phyloP scores from a whole-genome alignment of 306 rosid species.

The Cicer cuneatum region DNA sequence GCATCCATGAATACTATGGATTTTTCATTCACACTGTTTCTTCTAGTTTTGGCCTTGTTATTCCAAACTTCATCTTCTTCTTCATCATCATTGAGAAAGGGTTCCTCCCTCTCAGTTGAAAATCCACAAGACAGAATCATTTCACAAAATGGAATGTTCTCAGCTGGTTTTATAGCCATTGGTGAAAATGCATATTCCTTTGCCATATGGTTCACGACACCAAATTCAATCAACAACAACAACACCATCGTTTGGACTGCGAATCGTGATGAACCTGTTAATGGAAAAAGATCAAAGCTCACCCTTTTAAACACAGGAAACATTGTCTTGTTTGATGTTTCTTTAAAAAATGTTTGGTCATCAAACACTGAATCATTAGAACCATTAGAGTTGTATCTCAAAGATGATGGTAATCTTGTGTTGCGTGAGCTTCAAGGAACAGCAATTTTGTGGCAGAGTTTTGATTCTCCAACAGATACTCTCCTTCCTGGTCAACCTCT shows the following conservation, averaged over 20 bases:
- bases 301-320: conserved; percentile 40
- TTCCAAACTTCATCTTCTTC: conserved; percentile 13
- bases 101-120: conserved; percentile 41
- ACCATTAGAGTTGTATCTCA: conserved; percentile 18
- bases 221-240: not conserved
- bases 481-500: conserved; percentile 53
- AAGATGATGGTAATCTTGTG: conserved; percentile 53
- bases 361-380: conserved; percentile 33
- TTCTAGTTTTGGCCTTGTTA: not conserved
- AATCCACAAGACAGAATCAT: conserved; percentile 21
- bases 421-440: conserved; percentile 2
- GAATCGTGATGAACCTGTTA: conserved; percentile 53
- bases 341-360: conserved; percentile 34
- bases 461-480: conserved; percentile 51
- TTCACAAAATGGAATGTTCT: conserved; percentile 34
- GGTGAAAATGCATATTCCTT: conserved; percentile 28
- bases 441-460: conserved; percentile 51
- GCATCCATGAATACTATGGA: conserved; percentile 7
- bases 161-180: conserved; percentile 32
- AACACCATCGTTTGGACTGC: conserved; percentile 54
- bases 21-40: conserved; percentile 19
- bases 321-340: conserved; percentile 46
- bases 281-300: conserved; percentile 50
- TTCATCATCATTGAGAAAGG: conserved; percentile 1
- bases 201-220: conserved; percentile 36